These are phyloP conservation scores for Penicillium hesseltinei DNA, from an alignment of 2,329 filamentous ascomycete genomes.

Conservation along the genomic window DNA sequence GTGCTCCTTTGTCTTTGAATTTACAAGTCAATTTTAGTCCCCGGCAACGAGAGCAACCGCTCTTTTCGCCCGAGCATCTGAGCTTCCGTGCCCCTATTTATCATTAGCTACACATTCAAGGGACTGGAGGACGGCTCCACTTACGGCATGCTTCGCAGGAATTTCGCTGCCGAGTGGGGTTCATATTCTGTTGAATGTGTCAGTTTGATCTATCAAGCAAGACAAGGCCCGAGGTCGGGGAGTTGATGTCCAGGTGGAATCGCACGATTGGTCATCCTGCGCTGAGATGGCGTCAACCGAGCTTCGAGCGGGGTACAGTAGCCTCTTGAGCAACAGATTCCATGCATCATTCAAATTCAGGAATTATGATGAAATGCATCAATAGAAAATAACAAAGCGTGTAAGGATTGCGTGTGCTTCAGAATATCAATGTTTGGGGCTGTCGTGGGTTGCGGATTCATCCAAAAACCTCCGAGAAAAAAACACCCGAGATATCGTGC, in stretches of 20 bases:
- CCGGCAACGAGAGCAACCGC: slow-evolving; percentile 28
- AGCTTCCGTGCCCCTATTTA: slow-evolving; percentile 27
- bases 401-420: neutral
- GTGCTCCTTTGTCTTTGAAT: slow-evolving; percentile 30
- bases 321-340: neutral
- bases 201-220: neutral
- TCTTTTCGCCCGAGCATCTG: slow-evolving; percentile 30
- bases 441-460: neutral
- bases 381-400: neutral
- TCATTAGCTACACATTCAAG: slow-evolving; percentile 3
- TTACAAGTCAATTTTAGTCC: slow-evolving; percentile 24
- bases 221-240: neutral
- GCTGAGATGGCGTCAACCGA: slow-evolving; percentile 16
- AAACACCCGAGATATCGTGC: neutral
- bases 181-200: slow-evolving; percentile 15
- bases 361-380: too few relatives aligned
- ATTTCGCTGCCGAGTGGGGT: slow-evolving; percentile 22
- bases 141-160: slow-evolving; percentile 32
- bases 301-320: slow-evolving; percentile 19
- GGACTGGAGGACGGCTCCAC: neutral
- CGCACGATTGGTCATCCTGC: slow-evolving; percentile 16
- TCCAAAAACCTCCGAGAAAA: neutral
- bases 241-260: slow-evolving; percentile 2
- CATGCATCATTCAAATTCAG: neutral
- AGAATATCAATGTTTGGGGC: neutral